Conservation (phyloP, 225 moss, liverwort and hornwort species). For the Physcomitrium patens region DNA sequence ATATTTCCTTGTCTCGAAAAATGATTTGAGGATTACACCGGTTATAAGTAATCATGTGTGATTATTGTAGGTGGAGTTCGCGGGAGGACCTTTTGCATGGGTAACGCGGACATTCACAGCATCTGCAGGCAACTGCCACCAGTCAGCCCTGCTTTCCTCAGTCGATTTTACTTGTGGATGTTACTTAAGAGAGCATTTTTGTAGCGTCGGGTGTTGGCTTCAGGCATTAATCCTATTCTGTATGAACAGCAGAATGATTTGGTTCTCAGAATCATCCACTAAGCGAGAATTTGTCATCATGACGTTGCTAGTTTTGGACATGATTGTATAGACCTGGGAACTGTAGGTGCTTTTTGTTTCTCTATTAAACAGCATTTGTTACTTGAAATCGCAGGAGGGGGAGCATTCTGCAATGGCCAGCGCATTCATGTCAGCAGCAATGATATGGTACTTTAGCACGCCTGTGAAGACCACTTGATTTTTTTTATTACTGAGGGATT, state of each 20-base stretch:
- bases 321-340: neutral
- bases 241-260: conserved; percentile 6
- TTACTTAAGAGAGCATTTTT: no score
- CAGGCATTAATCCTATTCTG: neutral
- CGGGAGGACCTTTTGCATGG: conserved; percentile 95
- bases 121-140: conserved; percentile 81
- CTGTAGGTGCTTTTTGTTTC: neutral
- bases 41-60: conserved; percentile 8
- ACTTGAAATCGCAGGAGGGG: conserved; percentile 67
- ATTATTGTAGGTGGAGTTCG: conserved; percentile 84
- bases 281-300: neutral
- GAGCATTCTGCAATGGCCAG: conserved; percentile 94
- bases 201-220: no score
- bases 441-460: conserved; percentile 53
- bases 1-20: neutral
- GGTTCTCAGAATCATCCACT: conserved; percentile 1
- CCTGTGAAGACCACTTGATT: conserved; percentile 3
- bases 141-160: conserved; percentile 61
- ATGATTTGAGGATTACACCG: neutral
- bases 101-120: conserved; percentile 89
- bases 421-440: conserved; percentile 88
- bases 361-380: conserved; percentile 1
- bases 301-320: conserved; percentile 6
- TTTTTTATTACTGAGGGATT: neutral
- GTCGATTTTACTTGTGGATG: no score